Conservation (phyloP, 441 rosid genomes). For the Arabidopsis hybrid region DNA sequence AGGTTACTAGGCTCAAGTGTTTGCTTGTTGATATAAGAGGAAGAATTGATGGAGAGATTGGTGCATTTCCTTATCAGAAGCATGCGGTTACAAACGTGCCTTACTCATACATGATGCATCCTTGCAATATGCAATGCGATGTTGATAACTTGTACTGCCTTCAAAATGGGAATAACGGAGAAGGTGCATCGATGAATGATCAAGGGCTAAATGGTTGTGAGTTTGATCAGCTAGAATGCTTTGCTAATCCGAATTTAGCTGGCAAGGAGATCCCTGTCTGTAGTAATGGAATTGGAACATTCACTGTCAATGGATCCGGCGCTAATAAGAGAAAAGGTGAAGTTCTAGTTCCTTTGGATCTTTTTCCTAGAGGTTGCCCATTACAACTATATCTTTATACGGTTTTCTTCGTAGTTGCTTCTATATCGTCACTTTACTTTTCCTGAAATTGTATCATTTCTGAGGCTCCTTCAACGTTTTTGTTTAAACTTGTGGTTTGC, state of each 20-base stretch:
- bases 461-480: background rate
- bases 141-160: constrained; percentile 70
- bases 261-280: constrained; percentile 36
- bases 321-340: constrained; percentile 77
- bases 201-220: constrained; percentile 67
- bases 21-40: constrained; percentile 94
- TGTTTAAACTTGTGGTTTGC: background rate
- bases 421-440: background rate
- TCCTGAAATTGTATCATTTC: background rate
- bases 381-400: background rate
- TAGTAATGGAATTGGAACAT: constrained; percentile 34
- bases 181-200: constrained; percentile 55
- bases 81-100: constrained; percentile 50
- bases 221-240: constrained; percentile 58
- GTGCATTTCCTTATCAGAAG: constrained; percentile 92
- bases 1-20: constrained; percentile 91
- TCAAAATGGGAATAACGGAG: constrained; percentile 59
- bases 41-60: constrained; percentile 97
- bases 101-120: constrained; percentile 72
- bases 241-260: constrained; percentile 35
- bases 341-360: constrained; percentile 35
- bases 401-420: background rate
- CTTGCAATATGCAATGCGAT: constrained; percentile 78
- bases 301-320: constrained; percentile 47
- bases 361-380: constrained; percentile 5